A percentile compares a stretch with the other conserved stretches of the same genome.
Conservation (phyloP, 2,329 filamentous ascomycete genomes). For the Akanthomyces dipterigenus region DNA sequence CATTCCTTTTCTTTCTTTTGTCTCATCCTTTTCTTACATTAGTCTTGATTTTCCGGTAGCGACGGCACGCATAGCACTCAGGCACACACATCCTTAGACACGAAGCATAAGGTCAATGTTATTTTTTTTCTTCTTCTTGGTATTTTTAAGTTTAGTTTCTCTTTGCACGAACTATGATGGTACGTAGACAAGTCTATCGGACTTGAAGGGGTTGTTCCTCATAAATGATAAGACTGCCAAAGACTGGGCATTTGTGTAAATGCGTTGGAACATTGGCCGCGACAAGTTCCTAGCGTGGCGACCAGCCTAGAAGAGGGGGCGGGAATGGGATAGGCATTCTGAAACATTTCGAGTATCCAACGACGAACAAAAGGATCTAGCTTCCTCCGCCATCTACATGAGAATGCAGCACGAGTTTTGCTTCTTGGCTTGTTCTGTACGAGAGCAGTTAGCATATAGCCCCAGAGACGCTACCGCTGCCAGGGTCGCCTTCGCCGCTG, state of each 20-base stretch:
- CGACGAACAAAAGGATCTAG: constrained; percentile 19
- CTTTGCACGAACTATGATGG: neutral
- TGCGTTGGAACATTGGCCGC: neutral
- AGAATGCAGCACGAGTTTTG: constrained; percentile 70
- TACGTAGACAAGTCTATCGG: constrained; percentile 1
- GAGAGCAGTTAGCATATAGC: constrained; percentile 10
- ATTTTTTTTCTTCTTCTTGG: neutral
- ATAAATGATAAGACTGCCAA: neutral
- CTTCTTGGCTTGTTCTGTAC: constrained; percentile 62
- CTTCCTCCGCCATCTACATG: constrained; percentile 42
- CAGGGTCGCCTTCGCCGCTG: too few species aligned
- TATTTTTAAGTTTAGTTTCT: neutral
- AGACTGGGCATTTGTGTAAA: neutral
- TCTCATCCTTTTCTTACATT: neutral
- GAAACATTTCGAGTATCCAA: constrained; percentile 17
- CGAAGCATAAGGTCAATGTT: neutral
- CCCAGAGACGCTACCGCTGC: neutral
- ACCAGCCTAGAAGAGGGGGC: neutral
- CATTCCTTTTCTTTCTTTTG: neutral
- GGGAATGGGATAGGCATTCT: neutral
- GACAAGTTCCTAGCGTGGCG: neutral
- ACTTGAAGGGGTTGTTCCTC: neutral
- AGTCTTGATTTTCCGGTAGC: neutral
- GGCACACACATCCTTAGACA: neutral
- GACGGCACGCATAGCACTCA: neutral